phyloP scores from a whole-genome alignment of 2,329 filamentous ascomycete genomes.

The Sporothrix schenckii region DNA sequence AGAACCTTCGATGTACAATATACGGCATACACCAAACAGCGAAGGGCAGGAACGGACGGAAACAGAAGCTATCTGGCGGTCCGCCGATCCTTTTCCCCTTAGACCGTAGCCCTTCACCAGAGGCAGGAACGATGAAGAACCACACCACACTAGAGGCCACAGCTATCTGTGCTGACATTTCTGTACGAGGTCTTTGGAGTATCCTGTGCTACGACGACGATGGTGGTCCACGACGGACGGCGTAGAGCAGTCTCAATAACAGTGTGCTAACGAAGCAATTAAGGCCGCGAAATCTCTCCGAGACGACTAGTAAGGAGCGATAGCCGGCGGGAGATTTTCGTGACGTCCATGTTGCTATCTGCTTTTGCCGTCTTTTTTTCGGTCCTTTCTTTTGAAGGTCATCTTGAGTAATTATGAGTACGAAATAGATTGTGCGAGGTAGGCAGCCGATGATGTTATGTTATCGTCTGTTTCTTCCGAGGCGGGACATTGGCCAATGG shows the following conservation, averaged over 20 bases:
- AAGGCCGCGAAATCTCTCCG: neutral
- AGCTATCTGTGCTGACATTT: neutral
- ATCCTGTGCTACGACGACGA: conserved; percentile 7
- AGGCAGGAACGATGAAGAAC: conserved; percentile 1
- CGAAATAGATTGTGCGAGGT: neutral
- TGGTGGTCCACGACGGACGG: neutral
- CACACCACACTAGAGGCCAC: conserved; percentile 6
- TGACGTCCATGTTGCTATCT: neutral
- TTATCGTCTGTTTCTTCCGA: conserved; percentile 24
- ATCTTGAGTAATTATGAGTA: too few relatives aligned
- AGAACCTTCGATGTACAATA: neutral
- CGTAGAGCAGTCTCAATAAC: conserved; percentile 1
- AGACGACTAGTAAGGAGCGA: conserved; percentile 9
- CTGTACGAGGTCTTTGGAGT: too few relatives aligned
- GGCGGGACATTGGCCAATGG: conserved; percentile 36
- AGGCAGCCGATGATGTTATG: conserved; percentile 36
- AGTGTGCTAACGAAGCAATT: conserved; percentile 5
- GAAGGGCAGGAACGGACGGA: conserved; percentile 7
- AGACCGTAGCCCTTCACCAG: neutral
- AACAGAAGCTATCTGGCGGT: neutral
- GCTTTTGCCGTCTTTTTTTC: neutral
- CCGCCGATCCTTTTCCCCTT: neutral
- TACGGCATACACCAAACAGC: neutral
- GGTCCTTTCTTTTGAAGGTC: neutral
- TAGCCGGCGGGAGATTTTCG: conserved; percentile 1